These are phyloP conservation scores for Rhizopogon parksii DNA, from an alignment of 1,284 basidiomycete species.

Conservation along the genomic window DNA sequence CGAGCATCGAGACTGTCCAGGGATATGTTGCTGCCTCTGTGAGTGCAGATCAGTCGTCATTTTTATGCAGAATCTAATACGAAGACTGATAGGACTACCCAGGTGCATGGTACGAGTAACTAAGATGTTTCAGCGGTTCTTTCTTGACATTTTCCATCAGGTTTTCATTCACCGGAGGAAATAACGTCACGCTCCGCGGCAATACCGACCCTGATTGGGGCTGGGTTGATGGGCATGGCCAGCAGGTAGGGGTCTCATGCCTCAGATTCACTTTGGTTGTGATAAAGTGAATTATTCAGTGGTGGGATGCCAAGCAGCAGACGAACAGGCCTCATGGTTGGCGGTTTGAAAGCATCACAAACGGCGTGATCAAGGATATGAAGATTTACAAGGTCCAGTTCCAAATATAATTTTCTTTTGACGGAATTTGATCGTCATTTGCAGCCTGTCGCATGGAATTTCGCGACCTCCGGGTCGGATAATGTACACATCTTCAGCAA, in stretches of 20 bases:
- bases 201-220: constrained; percentile 49
- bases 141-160: constrained; percentile 19
- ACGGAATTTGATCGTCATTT: background rate
- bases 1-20: constrained; percentile 48
- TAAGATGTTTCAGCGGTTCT: background rate
- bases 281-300: constrained; percentile 28
- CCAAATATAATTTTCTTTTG: background rate
- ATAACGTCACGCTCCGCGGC: constrained; percentile 52
- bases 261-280: background rate
- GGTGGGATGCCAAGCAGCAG: constrained; percentile 54
- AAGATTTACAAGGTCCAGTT: constrained; percentile 50
- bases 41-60: background rate
- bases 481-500: constrained; percentile 51
- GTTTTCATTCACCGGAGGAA: constrained; percentile 48
- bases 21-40: constrained; percentile 9
- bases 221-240: constrained; percentile 57
- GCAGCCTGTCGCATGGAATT: constrained; percentile 54
- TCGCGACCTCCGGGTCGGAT: constrained; percentile 42
- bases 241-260: constrained; percentile 33
- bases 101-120: constrained; percentile 38
- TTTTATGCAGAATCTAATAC: background rate
- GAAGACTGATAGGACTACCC: constrained; percentile 34
- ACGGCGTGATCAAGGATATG: constrained; percentile 49
- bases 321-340: constrained; percentile 50
- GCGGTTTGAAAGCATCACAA: constrained; percentile 45